phyloP scores from a whole-genome alignment of 352 stramenopile genomes.

The Phytopythium ostracodes region DNA sequence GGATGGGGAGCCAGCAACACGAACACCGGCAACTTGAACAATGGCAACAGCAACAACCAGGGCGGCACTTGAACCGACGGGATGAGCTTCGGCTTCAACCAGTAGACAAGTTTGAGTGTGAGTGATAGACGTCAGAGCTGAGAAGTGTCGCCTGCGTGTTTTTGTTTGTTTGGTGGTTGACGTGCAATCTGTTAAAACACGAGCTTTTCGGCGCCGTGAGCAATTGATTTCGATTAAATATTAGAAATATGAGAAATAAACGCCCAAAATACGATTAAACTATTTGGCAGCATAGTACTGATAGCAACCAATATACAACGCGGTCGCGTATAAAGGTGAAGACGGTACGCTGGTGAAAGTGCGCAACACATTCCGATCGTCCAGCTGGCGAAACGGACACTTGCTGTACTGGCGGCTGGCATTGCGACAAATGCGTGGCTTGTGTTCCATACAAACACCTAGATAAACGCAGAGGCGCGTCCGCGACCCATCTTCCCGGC shows the following conservation, averaged over 20 bases:
- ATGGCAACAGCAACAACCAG: constrained; percentile 3
- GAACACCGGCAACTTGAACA: background rate
- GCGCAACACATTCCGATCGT: background rate
- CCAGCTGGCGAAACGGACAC: background rate
- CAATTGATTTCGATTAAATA: background rate
- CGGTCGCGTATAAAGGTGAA: background rate
- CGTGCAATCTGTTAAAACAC: background rate
- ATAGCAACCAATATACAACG: background rate
- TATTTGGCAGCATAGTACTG: background rate
- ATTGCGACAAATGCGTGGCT: background rate
- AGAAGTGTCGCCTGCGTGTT: background rate
- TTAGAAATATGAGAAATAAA: background rate
- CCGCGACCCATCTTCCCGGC: background rate
- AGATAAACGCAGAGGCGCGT: background rate
- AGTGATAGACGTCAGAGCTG: background rate
- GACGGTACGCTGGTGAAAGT: too few relatives aligned
- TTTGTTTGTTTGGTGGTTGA: background rate
- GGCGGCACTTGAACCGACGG: background rate
- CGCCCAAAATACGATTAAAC: background rate
- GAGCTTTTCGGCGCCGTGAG: background rate
- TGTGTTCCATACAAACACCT: background rate
- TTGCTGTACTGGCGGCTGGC: background rate
- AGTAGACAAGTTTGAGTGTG: background rate
- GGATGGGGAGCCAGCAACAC: background rate
- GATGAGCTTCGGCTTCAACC: constrained; percentile 6